phyloP scores from a whole-genome alignment of 1,139 yeast species.

The Candida sojae region DNA sequence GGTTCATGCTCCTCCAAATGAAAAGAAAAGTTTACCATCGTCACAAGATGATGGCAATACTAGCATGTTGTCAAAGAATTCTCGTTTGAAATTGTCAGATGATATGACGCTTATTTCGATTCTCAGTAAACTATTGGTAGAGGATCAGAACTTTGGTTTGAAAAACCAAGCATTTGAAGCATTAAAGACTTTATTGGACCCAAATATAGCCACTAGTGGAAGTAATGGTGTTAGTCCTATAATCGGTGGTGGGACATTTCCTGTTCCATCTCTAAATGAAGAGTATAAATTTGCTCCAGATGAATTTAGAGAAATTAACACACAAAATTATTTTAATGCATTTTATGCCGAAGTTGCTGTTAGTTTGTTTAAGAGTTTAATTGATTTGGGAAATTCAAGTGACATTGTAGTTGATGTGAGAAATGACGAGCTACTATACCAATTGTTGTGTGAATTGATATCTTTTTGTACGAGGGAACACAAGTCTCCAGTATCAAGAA shows the following conservation, averaged over 20 bases:
- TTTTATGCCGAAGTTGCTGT: constrained; percentile 69
- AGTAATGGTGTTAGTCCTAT: constrained; percentile 4
- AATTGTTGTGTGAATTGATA: constrained; percentile 69
- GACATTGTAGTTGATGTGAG: constrained; percentile 13
- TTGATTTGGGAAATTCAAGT: constrained; percentile 7
- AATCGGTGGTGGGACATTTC: constrained; percentile 2
- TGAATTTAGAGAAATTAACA: constrained; percentile 41
- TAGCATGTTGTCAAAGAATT: constrained; percentile 18
- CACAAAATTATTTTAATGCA: constrained; percentile 54
- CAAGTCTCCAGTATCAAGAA: constrained; percentile 53
- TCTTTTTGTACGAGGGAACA: constrained; percentile 69
- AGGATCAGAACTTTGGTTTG: constrained; percentile 69
- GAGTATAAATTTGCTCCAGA: constrained; percentile 14
- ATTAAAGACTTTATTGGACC: constrained; percentile 68
- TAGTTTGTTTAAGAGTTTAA: constrained; percentile 52
- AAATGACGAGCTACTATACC: constrained; percentile 48
- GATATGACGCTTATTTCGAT: constrained; percentile 66
- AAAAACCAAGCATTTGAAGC: constrained; percentile 87
- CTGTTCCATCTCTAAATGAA: not conserved
- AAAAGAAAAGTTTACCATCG: not conserved
- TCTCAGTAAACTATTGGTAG: constrained; percentile 60
- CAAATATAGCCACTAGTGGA: constrained; percentile 36
- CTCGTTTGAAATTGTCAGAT: constrained; percentile 42
- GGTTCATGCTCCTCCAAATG: constrained; percentile 1
- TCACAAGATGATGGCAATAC: constrained; percentile 17